These are phyloP conservation scores for Tricholoma furcatifolium DNA, from an alignment of 768 basidiomycete genomes.

Conservation along the genomic window DNA sequence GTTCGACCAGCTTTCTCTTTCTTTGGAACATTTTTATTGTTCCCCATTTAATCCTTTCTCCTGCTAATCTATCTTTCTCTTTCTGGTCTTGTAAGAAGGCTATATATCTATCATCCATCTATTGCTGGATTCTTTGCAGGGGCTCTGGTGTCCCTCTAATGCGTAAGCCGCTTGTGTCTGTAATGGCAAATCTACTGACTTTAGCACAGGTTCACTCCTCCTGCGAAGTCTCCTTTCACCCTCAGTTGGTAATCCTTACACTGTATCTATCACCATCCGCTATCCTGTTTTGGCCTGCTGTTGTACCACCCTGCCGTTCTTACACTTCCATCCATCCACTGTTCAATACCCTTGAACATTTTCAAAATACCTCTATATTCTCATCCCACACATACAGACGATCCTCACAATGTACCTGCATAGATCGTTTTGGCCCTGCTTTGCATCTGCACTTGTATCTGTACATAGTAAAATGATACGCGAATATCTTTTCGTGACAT, in stretches of 20 bases:
- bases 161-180: neutral
- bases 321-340: neutral
- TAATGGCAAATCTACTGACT: neutral
- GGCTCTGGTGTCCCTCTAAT: neutral
- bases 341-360: neutral
- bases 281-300: neutral
- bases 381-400: slow-evolving; percentile 1
- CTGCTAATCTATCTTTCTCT: too few relatives aligned
- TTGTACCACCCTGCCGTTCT: slow-evolving; percentile 1
- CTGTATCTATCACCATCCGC: slow-evolving; percentile 5
- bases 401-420: slow-evolving; percentile 10
- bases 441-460: slow-evolving; percentile 8
- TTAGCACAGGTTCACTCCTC: neutral
- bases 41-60: too few relatives aligned
- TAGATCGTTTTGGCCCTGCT: neutral
- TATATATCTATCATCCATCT: neutral
- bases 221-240: neutral
- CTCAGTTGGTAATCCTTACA: neutral
- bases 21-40: neutral
- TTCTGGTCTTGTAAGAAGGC: neutral
- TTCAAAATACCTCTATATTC: neutral
- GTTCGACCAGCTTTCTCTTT: neutral
- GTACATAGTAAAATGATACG: neutral
- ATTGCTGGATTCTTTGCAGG: neutral
- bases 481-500: neutral